These are phyloP conservation scores for Penicillium herquei DNA, from an alignment of 495 filamentous ascomycete genomes.

Conservation along the genomic window DNA sequence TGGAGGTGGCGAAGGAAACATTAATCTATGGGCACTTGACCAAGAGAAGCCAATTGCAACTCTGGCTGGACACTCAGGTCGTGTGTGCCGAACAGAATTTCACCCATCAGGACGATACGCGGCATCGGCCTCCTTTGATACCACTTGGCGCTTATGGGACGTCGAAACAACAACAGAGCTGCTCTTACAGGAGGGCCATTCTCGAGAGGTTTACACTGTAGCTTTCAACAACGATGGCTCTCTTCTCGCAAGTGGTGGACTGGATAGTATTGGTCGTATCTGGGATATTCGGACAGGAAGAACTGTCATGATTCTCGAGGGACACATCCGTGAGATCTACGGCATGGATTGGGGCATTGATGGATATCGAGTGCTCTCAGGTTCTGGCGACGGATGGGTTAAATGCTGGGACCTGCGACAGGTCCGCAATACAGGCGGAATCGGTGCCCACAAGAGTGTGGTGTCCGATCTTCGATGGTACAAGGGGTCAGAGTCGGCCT, in stretches of 20 bases:
- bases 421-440: conserved; percentile 74
- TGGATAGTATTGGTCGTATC: conserved; percentile 91
- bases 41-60: conserved; percentile 81
- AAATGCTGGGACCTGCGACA: conserved; percentile 97
- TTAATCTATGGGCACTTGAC: conserved; percentile 87
- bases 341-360: conserved; percentile 90
- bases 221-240: conserved; percentile 89
- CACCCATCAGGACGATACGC: conserved; percentile 90
- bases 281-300: conserved; percentile 96
- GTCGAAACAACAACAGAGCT: conserved; percentile 80
- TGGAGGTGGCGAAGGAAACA: conserved; percentile 82
- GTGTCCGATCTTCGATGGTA: conserved; percentile 95
- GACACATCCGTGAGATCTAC: conserved; percentile 90
- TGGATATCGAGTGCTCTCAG: conserved; percentile 82
- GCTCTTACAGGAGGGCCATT: conserved; percentile 91
- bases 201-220: conserved; percentile 83
- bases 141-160: conserved; percentile 97
- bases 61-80: conserved; percentile 78
- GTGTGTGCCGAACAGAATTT: conserved; percentile 90
- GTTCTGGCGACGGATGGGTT: conserved; percentile 91
- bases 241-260: conserved; percentile 81
- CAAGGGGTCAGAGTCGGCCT: conserved; percentile 73
- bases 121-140: conserved; percentile 92
- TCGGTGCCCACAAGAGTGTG: conserved; percentile 88
- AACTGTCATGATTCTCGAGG: conserved; percentile 93